Evolutionary conservation across 2,329 filamentous ascomycete genomes (phyloP), one percentile per base, ranked within the genome.

Genomic region (Stagonosporopsis chrysanthemi): DNA sequence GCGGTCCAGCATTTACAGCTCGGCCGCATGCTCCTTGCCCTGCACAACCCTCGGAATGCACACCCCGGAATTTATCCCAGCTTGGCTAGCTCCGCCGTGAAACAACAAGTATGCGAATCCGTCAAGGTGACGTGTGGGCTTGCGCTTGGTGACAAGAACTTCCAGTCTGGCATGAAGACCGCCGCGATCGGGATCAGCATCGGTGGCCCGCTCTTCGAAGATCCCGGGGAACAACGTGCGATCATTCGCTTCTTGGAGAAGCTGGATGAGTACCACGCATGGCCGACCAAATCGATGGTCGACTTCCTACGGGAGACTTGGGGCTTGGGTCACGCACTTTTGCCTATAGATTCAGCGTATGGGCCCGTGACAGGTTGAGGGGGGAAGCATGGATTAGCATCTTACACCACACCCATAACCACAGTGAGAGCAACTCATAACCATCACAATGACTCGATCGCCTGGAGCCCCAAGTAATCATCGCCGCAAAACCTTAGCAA

Each of bases 1-100:
- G 38, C 46, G 6, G 24, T 42, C 17, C 46, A 50, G 12, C 46
- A 50, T 28, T n/a, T 50, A 7, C 36, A 50, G 6, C 46, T 50
- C 7, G 46, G 46, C 1, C 46, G 38, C 46, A 50, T 50, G 46
- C 36, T 50, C 4, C 46, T 50, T 9, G 36, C 46, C 4, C 26
- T 50, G 5, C 40, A 42, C 15, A 22, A 42, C 14, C 46, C 46
- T 6, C 17, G 8, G 15, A 19, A 11, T 4, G 7, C 36, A 19
- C 36, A 22, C n/a, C 7, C 22, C 19, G 7, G 36, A 14, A 7
- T 11, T 22, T 11, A 12, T 12, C 4, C 17, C 8, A 39, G 36
- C 36, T 11, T 15, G 19, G 4, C 7, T 6, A 12, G 11, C 7
- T 4, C 17, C 36, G n/a, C 36, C 19, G 19, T 39, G 17, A 22